Conservation (phyloP, 2,329 filamentous ascomycete species). For the Sclerotinia nivalis region DNA sequence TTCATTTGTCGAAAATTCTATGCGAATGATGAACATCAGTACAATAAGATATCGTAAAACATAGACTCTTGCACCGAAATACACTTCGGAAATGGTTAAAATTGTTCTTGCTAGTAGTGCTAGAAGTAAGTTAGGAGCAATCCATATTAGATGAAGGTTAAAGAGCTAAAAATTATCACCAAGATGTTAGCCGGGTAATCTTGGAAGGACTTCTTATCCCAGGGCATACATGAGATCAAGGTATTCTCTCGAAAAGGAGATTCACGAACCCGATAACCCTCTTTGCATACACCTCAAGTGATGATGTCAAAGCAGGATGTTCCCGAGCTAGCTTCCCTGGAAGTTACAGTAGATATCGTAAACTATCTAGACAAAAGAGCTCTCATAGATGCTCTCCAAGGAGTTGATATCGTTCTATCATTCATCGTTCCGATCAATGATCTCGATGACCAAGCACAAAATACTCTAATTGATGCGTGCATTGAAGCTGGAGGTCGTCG, state of each 20-base stretch:
- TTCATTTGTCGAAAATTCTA: neutral
- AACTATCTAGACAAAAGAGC: conserved; percentile 46
- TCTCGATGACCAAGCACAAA: conserved; percentile 34
- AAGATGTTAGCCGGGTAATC: conserved; percentile 56
- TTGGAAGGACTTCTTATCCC: conserved; percentile 51
- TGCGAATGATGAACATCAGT: neutral
- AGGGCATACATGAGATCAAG: conserved; percentile 53
- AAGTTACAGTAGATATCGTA: conserved; percentile 46
- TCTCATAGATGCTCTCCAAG: conserved; percentile 41
- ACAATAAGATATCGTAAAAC: too few relatives aligned
- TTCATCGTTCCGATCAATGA: conserved; percentile 44
- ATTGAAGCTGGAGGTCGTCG: conserved; percentile 43
- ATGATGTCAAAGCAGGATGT: neutral
- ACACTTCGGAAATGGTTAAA: conserved; percentile 44
- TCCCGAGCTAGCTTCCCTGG: conserved; percentile 12
- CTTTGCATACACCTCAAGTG: neutral
- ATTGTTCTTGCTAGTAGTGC: conserved; percentile 49
- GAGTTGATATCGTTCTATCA: conserved; percentile 53
- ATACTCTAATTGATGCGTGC: conserved; percentile 44
- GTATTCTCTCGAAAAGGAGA: conserved; percentile 51
- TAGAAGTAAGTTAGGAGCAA: conserved; percentile 43
- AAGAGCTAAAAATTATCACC: neutral
- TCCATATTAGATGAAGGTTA: neutral
- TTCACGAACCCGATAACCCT: neutral
- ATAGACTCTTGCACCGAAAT: neutral